Conservation (phyloP, 2,329 filamentous ascomycete species). For the Bretziella fagacearum region DNA sequence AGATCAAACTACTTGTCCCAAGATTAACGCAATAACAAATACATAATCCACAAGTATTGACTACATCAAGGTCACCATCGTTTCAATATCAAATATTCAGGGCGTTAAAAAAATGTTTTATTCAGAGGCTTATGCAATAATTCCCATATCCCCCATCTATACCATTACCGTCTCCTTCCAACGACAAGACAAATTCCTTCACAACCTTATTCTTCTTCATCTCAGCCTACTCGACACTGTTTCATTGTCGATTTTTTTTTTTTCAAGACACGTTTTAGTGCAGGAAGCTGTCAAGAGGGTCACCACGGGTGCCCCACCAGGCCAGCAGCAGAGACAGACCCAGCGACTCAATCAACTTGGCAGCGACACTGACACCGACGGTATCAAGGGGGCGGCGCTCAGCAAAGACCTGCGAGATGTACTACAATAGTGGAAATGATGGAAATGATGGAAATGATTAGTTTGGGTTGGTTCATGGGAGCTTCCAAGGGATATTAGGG, state of each 20-base stretch:
- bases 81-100: too few relatives aligned
- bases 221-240: slow-evolving; percentile 1
- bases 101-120: too few relatives aligned
- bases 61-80: too few relatives aligned
- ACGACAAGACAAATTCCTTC: slow-evolving; percentile 1
- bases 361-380: slow-evolving; percentile 66
- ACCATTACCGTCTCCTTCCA: slow-evolving; percentile 1
- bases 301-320: slow-evolving; percentile 94
- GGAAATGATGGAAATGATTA: not conserved
- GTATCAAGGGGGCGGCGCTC: slow-evolving; percentile 89
- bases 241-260: not conserved
- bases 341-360: slow-evolving; percentile 82
- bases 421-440: slow-evolving; percentile 30
- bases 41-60: too few relatives aligned
- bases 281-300: slow-evolving; percentile 54
- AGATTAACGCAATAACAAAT: too few relatives aligned
- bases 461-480: too few relatives aligned
- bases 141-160: not conserved
- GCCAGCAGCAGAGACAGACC: slow-evolving; percentile 84
- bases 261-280: slow-evolving; percentile 6
- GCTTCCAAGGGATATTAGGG: too few relatives aligned
- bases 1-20: too few relatives aligned
- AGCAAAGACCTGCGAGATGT: slow-evolving; percentile 69
- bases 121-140: not conserved
- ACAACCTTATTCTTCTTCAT: too few relatives aligned